Evolutionary conservation across 768 basidiomycete genomes (phyloP), one percentile per base, ranked within the genome.

Genomic region (Calocera viscosa): DNA sequence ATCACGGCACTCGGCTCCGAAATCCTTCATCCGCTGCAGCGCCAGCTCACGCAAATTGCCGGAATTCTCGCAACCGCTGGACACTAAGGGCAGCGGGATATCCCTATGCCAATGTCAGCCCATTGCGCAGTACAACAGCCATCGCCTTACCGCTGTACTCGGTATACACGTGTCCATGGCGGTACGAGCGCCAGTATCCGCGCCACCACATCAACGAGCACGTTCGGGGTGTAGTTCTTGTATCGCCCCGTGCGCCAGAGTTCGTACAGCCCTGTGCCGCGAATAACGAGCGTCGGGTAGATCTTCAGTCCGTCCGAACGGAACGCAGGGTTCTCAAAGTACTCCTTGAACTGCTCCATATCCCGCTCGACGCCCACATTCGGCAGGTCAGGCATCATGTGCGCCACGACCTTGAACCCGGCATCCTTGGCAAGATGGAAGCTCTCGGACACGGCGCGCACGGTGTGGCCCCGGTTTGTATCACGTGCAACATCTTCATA

Each of bases 321-420:
- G 79, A 97, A 99, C 0, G 90, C 90, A 12, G 96, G 96, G 74
- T 96, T 98, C 78, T 99, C 96, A 72, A 99, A 99, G 76, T 94
- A 99, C 75, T 98, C 96, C 75, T 96, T 94, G 83, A 99, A 99
- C 73, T 98, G 96, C 73, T 94, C 94, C 60, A 99, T 84, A 76
- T 99, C 96, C 67, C 96, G 86, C 78, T 98, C 96, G 68, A 95
- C 83, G 35, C 96, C 96, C 67, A 98, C 91, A 74, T 99, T 99
- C 10, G 95, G 95, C 10, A 98, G 83, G 76, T 99, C 95, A 16
- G 94, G 94, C 94, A 99, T 99, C 96, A 98, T 98, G 75, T 99
- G 96, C 22, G 94, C 94, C 32, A 99, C 96, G 66, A 99, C 94
- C 77, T 99, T 99, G 87, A 96, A 99, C 2, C 96, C 96, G 1